Base-by-base conservation (phyloP, 805 yeast species). In the Saturnispora quitensis region DNA sequence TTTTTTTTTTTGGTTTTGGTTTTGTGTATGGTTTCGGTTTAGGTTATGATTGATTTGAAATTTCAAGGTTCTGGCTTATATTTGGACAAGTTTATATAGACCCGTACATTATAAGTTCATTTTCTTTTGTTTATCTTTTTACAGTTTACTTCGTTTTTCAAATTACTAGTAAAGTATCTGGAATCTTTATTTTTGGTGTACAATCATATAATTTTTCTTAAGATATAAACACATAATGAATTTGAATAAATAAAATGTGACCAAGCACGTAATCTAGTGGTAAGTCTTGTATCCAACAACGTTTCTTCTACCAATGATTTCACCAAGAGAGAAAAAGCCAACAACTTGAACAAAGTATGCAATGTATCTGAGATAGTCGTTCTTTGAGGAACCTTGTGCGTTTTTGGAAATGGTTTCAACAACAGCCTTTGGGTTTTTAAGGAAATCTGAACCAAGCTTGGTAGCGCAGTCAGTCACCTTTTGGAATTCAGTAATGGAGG, bases 251-350 rank as follows among this genome's bases (percentile, higher is more conserved):
- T 40, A 40, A 38, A 40, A 24, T 40, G 44, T 40, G 18, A 7
- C 31, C 27, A 40, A 22, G 44, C 31, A 40, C 31, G 44, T 24
- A 40, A 24, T 40, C 46, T 40, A 45, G 35, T 50, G 50, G 50
- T 50, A 76, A 17, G 76, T 64, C 65, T 87, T 86, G 77, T 93
- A 91, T 60, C 97, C 97, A 65, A 89, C 86, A 55, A 93, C 62
- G 64, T 86, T 81, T 77, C 98, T 86, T 78, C 98, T 89, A 66
- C 99, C 99, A 65, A 93, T 77, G 61, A 90, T 81, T 78, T 93
- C 99, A 68, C 99, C 99, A 45, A 91, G 76, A 27, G 97, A 81
- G 73, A 89, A 93, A 68, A 90, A 78, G 58, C 97, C 99, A 59
- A 87, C 74, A 51, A 91, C 72, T 74, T 93, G 99, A 60, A 89